Base-by-base conservation (phyloP, 148 eudicot species). In the Pouteria glomerata region DNA sequence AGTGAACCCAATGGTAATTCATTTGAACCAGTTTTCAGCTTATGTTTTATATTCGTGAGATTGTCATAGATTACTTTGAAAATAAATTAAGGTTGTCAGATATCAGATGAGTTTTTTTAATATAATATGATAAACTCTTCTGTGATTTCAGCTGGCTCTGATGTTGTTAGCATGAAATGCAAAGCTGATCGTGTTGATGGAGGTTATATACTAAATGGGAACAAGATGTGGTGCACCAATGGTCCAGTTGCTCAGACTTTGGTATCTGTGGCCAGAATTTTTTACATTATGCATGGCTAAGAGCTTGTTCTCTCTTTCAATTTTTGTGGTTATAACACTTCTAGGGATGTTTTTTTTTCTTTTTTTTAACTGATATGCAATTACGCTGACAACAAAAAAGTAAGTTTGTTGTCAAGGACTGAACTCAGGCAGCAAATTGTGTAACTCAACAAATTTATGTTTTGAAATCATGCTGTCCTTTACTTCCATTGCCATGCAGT, bases 221-320 rank as follows among this genome's bases (percentile, higher is more conserved):
- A 95, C 82, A 95, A 95, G 81, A 95, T 95, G 99, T 95, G 99
- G 99, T 95, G 99, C 83, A 95, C 97, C 26, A 95, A 95, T 87
- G 99, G 99, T 73, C 96, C 99, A 35, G 69, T 73, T 76, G 99
- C 99, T 63, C 82, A 95, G 79, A 92, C 99, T 48, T 83, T 95
- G 96, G 99, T 95, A 82, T 50, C 6, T 53, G 68, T 21, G 30
- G 27, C 47, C 19, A 41, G 52, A 37, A 37, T 52, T 27, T 27
- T 37, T 35, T 50, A 31, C 19, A 47, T 18, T 66, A 57, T 55
- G 63, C 47, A 35, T 47, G 30, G 23, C 18, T 26, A 27, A 35
- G 62, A 55, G 27, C 11, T 4, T 39, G 6, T 67, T 44, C 31
- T 33, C 18, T 57, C 41, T 59, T 26, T 33, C 65, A 73, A 33